Evolutionary conservation across 768 basidiomycete species (phyloP).

Genomic region (Tephrocybe sp.): DNA sequence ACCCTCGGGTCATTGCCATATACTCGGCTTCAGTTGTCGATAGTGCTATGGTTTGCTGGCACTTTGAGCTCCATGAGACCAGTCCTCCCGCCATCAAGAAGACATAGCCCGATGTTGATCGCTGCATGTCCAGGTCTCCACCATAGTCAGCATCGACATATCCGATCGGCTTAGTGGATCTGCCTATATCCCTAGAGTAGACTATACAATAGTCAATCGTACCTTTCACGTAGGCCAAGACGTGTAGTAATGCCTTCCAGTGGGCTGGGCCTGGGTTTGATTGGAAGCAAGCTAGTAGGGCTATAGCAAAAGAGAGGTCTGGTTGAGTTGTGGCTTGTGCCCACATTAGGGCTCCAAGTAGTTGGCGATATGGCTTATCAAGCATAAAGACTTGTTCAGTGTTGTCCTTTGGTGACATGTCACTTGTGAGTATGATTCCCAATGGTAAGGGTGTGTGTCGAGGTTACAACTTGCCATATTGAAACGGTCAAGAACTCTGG

Average conservation of each 20-base stretch:
- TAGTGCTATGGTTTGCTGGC: background rate
- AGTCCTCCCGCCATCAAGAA: background rate
- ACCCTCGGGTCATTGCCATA: background rate
- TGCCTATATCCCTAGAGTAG: slow-evolving; percentile 9
- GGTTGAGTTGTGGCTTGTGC: background rate
- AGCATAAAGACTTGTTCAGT: background rate
- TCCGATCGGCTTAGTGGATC: background rate
- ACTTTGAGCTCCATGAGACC: background rate
- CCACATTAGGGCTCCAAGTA: background rate
- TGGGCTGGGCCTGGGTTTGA: slow-evolving; percentile 28
- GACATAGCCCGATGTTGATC: background rate
- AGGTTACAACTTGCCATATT: background rate
- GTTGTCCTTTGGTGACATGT: background rate
- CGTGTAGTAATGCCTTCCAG: slow-evolving; percentile 35
- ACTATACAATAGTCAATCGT: slow-evolving; percentile 20
- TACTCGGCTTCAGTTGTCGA: background rate
- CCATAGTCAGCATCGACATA: slow-evolving; percentile 27
- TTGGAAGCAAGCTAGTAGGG: slow-evolving; percentile 20
- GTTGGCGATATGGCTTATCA: background rate
- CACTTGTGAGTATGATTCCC: background rate
- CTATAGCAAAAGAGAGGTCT: slow-evolving; percentile 17
- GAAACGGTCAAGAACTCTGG: background rate
- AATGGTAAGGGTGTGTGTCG: background rate
- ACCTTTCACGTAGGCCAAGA: slow-evolving; percentile 17
- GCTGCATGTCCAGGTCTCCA: background rate